A percentile compares a stretch with the other conserved stretches of the same genome.
Conservation (phyloP, 2,329 filamentous ascomycete species). For the Phialophora chinensis region DNA sequence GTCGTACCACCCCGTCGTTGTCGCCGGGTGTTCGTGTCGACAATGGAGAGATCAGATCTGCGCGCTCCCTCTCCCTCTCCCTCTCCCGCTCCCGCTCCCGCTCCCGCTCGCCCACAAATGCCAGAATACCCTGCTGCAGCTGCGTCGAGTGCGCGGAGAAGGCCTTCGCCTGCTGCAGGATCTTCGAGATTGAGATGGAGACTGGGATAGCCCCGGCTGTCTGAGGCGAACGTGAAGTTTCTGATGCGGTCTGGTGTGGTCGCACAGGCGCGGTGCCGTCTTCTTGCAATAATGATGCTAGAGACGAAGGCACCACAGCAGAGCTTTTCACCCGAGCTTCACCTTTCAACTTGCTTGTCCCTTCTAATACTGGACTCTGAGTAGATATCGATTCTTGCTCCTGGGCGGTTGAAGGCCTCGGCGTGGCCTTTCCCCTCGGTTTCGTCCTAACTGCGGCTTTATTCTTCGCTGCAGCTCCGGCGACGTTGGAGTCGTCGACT, state of each 20-base stretch:
- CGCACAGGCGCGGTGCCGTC: background rate
- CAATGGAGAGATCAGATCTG: background rate
- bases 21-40: background rate
- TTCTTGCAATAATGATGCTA: background rate
- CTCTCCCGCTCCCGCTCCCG: too few relatives aligned
- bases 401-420: background rate
- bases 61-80: background rate
- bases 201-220: background rate
- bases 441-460: background rate
- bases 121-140: constrained; percentile 1
- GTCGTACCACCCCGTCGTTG: constrained; percentile 9
- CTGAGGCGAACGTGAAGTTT: background rate
- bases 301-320: background rate
- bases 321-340: background rate
- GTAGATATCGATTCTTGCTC: background rate
- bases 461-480: background rate
- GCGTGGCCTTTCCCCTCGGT: background rate
- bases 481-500: background rate
- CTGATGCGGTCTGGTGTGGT: background rate
- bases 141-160: constrained; percentile 22
- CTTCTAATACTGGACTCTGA: background rate
- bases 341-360: background rate
- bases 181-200: constrained; percentile 8
- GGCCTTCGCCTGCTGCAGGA: constrained; percentile 26
- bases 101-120: constrained; percentile 5